Conservation (phyloP, 1,284 basidiomycete genomes). For the Ceratobasidium sp. region DNA sequence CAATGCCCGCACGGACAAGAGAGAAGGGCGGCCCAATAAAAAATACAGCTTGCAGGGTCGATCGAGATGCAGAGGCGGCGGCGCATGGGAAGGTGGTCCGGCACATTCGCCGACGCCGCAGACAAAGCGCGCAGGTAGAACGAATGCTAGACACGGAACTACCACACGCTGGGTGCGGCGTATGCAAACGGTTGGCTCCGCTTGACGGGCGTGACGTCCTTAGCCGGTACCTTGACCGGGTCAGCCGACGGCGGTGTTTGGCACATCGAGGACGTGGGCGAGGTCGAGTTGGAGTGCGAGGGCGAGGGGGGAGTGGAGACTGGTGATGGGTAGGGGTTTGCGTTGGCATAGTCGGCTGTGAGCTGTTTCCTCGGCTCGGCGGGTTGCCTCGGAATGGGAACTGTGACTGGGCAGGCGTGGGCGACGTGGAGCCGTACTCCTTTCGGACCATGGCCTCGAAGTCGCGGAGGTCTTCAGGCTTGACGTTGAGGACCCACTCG, state of each 20-base stretch:
- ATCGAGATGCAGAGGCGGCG: background rate
- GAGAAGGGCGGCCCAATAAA: no score
- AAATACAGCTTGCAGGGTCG: background rate
- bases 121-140: background rate
- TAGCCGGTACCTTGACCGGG: slow-evolving; percentile 38
- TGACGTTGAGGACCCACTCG: slow-evolving; percentile 90
- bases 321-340: slow-evolving; percentile 46
- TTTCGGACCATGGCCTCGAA: slow-evolving; percentile 66
- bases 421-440: background rate
- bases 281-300: slow-evolving; percentile 49
- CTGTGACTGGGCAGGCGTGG: background rate
- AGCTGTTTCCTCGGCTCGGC: slow-evolving; percentile 16
- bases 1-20: no score
- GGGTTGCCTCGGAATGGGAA: background rate
- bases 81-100: background rate
- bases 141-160: background rate
- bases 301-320: slow-evolving; percentile 49
- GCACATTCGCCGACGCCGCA: background rate
- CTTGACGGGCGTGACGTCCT: slow-evolving; percentile 41
- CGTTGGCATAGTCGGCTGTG: background rate
- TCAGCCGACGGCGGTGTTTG: slow-evolving; percentile 47
- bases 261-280: slow-evolving; percentile 50
- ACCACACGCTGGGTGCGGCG: slow-evolving; percentile 21
- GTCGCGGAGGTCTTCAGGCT: slow-evolving; percentile 71
- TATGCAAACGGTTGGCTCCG: slow-evolving; percentile 47